Base-by-base conservation (phyloP, 805 yeast genomes). In the Wickerhamiella sergipiensis region DNA sequence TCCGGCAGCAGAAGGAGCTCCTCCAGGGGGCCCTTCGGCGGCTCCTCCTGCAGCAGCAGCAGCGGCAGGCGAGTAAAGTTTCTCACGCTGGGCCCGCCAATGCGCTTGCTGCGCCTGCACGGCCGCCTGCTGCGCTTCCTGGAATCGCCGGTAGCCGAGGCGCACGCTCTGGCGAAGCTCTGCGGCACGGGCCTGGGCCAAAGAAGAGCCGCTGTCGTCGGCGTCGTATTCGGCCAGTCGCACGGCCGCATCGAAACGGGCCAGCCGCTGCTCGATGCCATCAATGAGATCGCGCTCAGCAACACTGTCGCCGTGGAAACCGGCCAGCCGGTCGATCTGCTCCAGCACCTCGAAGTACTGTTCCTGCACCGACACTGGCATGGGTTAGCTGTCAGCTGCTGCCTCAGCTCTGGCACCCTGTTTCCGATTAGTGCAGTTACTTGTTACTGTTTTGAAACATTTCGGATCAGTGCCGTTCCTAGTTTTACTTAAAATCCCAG, bases 121-220 rank as follows among this genome's bases (percentile, higher is more conserved):
- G 17, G 57, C 47, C 21, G 45, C 33, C 6, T 50, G 36, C 55
- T 61, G 64, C 7, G 64, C 64, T 10, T 49, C 53, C 15, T 59
- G 52, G 22, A 58, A 57, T 10, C 57, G 50, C 26, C 47, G 48
- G 9, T 50, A 49, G 15, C 52, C 47, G 15, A 57, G 47, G 12
- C 13, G 15, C 3, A 55, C 44, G 43, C 33, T 43, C 12, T 43
- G 19, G 13, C 46, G 46, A 4, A 36, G 40, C 40, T 36, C 40
- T 23, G 33, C 18, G 15, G 31, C 29, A 6, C 21, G 26, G 3
- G n/a, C 22, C n/a, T 15, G 13, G 3, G 13, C 18, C 19, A 23
- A 3, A 19, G 19, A 21, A 9, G 15, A 6, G 19, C 17, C 43
- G 7, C n/a, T 12, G 15, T 19, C 33, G 6, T 22, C 21, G 13